Evolutionary conservation across 2,329 filamentous ascomycete genomes (phyloP), one percentile per base, ranked within the genome.

Genomic region (Talaromyces verruculosus): DNA sequence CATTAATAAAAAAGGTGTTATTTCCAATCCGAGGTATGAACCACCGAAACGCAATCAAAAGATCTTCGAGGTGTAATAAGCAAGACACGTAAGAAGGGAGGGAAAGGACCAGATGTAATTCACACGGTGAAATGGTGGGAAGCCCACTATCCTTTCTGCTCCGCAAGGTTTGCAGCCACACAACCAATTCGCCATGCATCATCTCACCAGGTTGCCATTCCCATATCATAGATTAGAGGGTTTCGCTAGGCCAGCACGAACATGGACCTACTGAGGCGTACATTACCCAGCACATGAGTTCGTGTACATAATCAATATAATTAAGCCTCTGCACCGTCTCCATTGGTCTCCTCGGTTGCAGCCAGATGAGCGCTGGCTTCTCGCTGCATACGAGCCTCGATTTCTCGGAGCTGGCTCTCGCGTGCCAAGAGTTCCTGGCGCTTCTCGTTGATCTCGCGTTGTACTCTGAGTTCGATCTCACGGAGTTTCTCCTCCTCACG

Each of bases 381-480:
- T 78, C 93, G 89, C 77, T 93, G 89, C 94, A 98, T 97, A 77
- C 94, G 91, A 69, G 93, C 94, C 83, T 98, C 94, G 78, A 99
- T 97, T 85, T 99, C 95, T 82, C 95, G 94, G 74, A 99, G 88
- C 84, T 99, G 95, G 76, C 93, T 97, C 84, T 99, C 95, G 80
- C 95, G 93, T 71, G 95, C 95, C 81, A 99, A 80, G 69, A 99
- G 87, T 83, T 99, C 95, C 84, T 99, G 95, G 84, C 95, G 90
- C 88, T 99, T 99, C 88, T 98, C 95, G 83, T 97, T 97, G 85
- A 99, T 99, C 83, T 99, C 95, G 78, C 95, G 92, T 84, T 99
- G 95, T 69, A 99, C 95, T 89, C 99, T 99, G 84, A 97, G 86
- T 80, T 99, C 95, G 79, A 99, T 98, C 84, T 99, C 95, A 81